A percentile compares a stretch with the other conserved stretches of the same genome.
These are phyloP conservation scores for Mycena filopes DNA, from an alignment of 768 basidiomycete species.

Conservation along the genomic window DNA sequence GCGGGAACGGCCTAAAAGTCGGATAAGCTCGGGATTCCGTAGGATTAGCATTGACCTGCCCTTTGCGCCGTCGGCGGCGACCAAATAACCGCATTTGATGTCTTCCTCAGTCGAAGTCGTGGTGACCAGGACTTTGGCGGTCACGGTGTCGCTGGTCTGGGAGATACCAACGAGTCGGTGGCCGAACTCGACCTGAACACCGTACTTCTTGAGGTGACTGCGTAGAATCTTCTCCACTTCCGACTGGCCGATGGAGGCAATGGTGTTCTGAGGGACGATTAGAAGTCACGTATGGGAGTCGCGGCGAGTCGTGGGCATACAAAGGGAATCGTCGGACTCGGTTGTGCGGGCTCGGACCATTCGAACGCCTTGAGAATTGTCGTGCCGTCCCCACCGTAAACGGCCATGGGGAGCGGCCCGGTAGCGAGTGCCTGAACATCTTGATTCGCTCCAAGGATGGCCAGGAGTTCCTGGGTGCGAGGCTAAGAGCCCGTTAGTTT, in stretches of 20 bases:
- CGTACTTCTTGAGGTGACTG: background rate
- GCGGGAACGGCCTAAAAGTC: background rate
- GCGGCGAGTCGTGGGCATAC: background rate
- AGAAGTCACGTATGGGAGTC: background rate
- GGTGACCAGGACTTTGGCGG: background rate
- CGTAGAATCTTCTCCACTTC: background rate
- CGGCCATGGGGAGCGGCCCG: background rate
- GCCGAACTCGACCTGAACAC: background rate
- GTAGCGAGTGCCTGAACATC: background rate
- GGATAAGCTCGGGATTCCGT: background rate
- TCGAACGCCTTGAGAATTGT: constrained; percentile 2
- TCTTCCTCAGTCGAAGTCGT: background rate
- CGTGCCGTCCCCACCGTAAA: background rate
- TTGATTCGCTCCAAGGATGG: background rate
- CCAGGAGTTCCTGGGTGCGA: background rate
- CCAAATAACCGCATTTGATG: background rate
- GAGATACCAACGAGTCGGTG: background rate
- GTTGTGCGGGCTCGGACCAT: background rate
- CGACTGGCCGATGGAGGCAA: background rate
- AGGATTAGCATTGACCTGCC: background rate
- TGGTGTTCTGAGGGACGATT: background rate
- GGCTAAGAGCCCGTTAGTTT: background rate
- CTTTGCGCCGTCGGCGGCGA: constrained; percentile 11
- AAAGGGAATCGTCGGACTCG: background rate
- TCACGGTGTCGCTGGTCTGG: background rate